A percentile compares a stretch with the other conserved stretches of the same genome.
These are phyloP conservation scores for Flaveria floridana DNA, from an alignment of 140 eudicot species.

Conservation along the genomic window DNA sequence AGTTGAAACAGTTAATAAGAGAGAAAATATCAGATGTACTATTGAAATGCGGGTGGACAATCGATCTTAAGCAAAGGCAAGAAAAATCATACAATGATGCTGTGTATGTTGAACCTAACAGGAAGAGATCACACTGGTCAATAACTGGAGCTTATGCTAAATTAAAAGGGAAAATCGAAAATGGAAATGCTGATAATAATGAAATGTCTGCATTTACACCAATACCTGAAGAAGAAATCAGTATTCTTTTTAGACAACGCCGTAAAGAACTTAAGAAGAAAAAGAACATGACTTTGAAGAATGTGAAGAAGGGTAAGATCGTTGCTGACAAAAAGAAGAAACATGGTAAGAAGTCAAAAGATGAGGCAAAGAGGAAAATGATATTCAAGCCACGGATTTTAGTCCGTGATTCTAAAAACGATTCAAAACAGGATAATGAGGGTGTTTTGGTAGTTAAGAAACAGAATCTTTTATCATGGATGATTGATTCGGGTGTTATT, in stretches of 20 bases:
- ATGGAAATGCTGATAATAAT: constrained; percentile 37
- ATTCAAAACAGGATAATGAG: constrained; percentile 40
- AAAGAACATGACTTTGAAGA: constrained; percentile 21
- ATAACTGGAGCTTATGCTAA: constrained; percentile 55
- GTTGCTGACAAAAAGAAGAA: constrained; percentile 33
- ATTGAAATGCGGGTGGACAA: constrained; percentile 62
- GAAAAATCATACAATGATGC: constrained; percentile 50
- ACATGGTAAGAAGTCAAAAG: constrained; percentile 34
- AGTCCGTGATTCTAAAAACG: constrained; percentile 56
- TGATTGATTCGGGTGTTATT: constrained; percentile 74
- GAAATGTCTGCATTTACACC: constrained; percentile 46
- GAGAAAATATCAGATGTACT: constrained; percentile 54
- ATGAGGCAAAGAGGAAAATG: constrained; percentile 31
- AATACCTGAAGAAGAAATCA: constrained; percentile 52
- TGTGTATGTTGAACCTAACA: constrained; percentile 60
- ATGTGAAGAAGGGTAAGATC: constrained; percentile 22
- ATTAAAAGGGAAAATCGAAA: constrained; percentile 50
- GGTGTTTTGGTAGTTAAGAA: constrained; percentile 46
- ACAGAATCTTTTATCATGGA: constrained; percentile 69
- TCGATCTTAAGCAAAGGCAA: constrained; percentile 59
- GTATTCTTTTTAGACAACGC: constrained; percentile 47
- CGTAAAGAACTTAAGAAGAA: constrained; percentile 32
- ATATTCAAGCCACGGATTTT: constrained; percentile 43
- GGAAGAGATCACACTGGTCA: constrained; percentile 58
- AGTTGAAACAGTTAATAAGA: constrained; percentile 53